These are phyloP conservation scores for Xylariaceae sp. DNA, from an alignment of 2,329 filamentous ascomycete species.

Conservation along the genomic window DNA sequence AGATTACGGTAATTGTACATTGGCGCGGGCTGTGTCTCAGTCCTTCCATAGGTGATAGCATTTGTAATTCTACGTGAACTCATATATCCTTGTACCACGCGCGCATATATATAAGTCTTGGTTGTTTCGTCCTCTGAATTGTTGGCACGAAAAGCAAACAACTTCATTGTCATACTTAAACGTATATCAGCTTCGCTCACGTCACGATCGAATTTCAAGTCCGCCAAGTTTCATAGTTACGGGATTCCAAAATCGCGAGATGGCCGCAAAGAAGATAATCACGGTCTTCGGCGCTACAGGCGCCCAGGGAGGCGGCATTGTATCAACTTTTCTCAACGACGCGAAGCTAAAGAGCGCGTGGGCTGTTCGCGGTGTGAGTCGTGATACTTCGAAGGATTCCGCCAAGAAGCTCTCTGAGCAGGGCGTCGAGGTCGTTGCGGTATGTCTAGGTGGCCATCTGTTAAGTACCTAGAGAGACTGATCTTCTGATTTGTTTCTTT, in stretches of 20 bases:
- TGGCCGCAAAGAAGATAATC: conserved; percentile 45
- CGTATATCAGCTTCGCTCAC: neutral
- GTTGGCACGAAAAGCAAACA: neutral
- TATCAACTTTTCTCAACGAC: conserved; percentile 42
- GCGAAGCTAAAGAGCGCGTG: conserved; percentile 49
- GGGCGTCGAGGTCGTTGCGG: conserved; percentile 54
- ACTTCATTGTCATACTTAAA: neutral
- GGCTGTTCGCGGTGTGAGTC: conserved; percentile 57
- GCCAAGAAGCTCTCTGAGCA: conserved; percentile 47
- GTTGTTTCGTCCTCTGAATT: too few species aligned
- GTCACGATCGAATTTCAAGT: neutral
- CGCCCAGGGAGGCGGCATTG: conserved; percentile 60
- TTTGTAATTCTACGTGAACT: too few species aligned
- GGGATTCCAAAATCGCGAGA: neutral
- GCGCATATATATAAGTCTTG: too few species aligned
- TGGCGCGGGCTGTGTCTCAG: neutral
- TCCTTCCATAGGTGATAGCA: too few species aligned
- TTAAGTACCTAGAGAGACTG: neutral
- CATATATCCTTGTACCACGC: too few species aligned
- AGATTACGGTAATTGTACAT: neutral
- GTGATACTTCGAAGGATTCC: conserved; percentile 45
- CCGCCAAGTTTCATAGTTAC: neutral
- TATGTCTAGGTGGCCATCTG: conserved; percentile 28
- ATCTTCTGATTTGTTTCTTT: conserved; percentile 4
- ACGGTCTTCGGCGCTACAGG: conserved; percentile 62